Evolutionary conservation across 805 yeast species (phyloP), one percentile per base, ranked within the genome.

Genomic region (Zygosaccharomyces siamensis): DNA sequence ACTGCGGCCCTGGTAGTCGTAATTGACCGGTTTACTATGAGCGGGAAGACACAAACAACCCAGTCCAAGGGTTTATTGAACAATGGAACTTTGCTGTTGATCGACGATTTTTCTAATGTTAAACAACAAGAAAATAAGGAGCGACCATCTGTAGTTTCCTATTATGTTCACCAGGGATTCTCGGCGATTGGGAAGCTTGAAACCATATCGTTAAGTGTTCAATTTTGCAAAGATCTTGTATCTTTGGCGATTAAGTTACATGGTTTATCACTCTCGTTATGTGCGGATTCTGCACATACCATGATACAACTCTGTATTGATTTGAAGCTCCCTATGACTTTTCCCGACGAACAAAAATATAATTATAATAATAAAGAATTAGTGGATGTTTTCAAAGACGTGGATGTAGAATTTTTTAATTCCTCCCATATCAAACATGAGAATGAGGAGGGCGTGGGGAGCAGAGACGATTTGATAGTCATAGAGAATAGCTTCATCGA

Each of bases 241-340:
- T 79, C 75, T 43, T 39, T 82, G 27, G 76, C 75, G 41, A 59
- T 81, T 7, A 73, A 73, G 45, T 53, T 79, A 5, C 86, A 80
- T 48, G 68, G 69, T 14, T 62, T 76, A 12, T 71, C 68, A 18
- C 40, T 84, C 1, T 81, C 80, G 23, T 49, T 83, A 2, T 89
- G 97, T 69, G 92, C 96, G 1, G 98, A 90, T 62, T 88, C 97
- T 0, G 75, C 82, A 0, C 84, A 87, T 58, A 79, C 92, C 10
- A 64, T 90, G 37, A 52, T 80, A 2, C 95, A 85, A 52, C 58
- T 86, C 7, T 54, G 83, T 7, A 81, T 79, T 50, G 96, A 89
- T 58, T 70, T 90, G 57, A 86, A 85, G 56, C 79, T 79, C 11
- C 89, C 90, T 0, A 66, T 86, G 1, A 66, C 74, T 5, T 81